Conservation (phyloP, 1,139 yeast species). For the Suhomyces bribrorum region DNA sequence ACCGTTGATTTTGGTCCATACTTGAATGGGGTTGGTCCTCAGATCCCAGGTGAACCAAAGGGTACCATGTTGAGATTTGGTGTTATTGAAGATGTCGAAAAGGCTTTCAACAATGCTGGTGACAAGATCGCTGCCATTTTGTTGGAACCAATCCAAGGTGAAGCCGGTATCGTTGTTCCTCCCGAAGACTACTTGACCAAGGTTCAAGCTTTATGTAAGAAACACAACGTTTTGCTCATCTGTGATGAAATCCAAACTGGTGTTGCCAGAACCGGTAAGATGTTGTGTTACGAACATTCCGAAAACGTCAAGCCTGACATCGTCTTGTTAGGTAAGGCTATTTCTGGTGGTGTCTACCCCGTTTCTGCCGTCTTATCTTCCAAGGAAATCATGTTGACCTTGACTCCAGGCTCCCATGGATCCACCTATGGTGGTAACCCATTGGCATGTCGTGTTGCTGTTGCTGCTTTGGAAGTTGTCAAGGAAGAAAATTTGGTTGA, state of each 20-base stretch:
- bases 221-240: conserved; percentile 83
- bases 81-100: conserved; percentile 80
- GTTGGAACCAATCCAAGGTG: conserved; percentile 97
- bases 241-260: conserved; percentile 99
- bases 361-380: conserved; percentile 90
- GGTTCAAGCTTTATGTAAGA: conserved; percentile 74
- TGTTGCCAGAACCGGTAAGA: conserved; percentile 94
- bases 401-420: conserved; percentile 96
- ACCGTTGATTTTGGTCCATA: conserved; percentile 90
- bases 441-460: conserved; percentile 88
- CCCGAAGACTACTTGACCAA: conserved; percentile 74
- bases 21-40: conserved; percentile 79
- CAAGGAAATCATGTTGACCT: conserved; percentile 81
- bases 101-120: conserved; percentile 81
- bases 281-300: conserved; percentile 89
- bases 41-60: conserved; percentile 61
- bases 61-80: conserved; percentile 71
- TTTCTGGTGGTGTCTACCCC: conserved; percentile 93
- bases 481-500: conserved; percentile 84
- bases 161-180: conserved; percentile 97
- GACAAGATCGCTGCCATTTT: conserved; percentile 89
- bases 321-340: conserved; percentile 87
- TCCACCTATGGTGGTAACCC: conserved; percentile 99
- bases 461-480: conserved; percentile 90
- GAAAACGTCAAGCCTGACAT: conserved; percentile 80